Percentiles rank a stretch among this genome's conserved stretches.
Conservation (phyloP, 1,139 yeast genomes). For the Geotrichum klebahnii region DNA sequence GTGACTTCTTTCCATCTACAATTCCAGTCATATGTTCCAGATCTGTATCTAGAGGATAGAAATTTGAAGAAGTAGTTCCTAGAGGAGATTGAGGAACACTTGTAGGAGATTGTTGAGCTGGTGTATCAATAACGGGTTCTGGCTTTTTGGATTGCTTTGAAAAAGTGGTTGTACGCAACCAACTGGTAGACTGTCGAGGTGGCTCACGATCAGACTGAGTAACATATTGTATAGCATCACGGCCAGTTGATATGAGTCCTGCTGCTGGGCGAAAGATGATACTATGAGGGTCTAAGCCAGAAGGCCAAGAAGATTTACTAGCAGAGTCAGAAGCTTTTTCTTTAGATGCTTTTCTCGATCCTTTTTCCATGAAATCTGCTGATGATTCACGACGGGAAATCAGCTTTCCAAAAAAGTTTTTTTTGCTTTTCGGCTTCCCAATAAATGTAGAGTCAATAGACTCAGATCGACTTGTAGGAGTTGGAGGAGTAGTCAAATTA, state of each 20-base stretch:
- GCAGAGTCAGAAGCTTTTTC: background rate
- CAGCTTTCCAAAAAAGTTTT: conserved; percentile 30
- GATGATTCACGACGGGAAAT: conserved; percentile 30
- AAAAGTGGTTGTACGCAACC: background rate
- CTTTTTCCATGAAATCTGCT: conserved; percentile 23
- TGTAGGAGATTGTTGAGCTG: background rate
- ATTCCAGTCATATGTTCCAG: conserved; percentile 21
- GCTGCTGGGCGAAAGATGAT: conserved; percentile 11
- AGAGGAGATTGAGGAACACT: conserved; percentile 8
- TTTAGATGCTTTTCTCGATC: background rate
- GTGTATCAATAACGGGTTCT: background rate
- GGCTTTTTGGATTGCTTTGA: background rate
- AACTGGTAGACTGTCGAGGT: background rate
- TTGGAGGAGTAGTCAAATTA: background rate
- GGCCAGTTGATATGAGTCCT: conserved; percentile 15
- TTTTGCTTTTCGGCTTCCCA: conserved; percentile 15
- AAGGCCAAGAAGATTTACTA: conserved; percentile 16
- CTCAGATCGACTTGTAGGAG: background rate
- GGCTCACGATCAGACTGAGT: background rate
- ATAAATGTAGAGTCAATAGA: background rate
- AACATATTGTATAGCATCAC: background rate
- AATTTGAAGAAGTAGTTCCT: background rate
- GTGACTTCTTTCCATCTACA: conserved; percentile 12
- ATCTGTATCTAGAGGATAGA: conserved; percentile 19
- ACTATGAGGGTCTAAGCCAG: conserved; percentile 19